Conservation (phyloP, 139 green algal species). For the Chlamydomonas schloesseri region DNA sequence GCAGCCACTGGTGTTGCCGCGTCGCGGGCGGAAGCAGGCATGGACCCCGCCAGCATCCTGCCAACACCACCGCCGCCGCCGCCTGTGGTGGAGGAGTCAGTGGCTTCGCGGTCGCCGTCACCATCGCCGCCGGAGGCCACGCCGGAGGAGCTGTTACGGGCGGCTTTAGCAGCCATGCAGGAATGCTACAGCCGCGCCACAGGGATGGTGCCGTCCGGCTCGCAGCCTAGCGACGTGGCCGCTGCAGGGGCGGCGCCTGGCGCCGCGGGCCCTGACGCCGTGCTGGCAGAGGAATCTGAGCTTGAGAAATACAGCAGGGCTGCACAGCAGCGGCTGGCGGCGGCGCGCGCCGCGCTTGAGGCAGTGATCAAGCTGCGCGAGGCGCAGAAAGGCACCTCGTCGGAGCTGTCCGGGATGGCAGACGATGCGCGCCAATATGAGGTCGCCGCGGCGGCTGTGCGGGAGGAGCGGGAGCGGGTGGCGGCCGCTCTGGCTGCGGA, state of each 20-base stretch:
- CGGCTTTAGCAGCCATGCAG: background rate
- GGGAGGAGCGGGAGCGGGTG: constrained; percentile 6
- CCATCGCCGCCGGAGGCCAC: too few species aligned
- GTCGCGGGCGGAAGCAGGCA: background rate
- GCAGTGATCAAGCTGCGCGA: background rate
- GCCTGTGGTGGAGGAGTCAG: background rate
- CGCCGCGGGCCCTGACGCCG: background rate
- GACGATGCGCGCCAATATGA: background rate
- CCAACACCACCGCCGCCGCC: background rate
- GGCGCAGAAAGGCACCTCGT: background rate
- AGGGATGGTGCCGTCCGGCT: background rate
- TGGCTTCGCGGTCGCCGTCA: too few species aligned
- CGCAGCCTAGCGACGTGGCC: background rate
- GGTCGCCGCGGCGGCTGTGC: background rate
- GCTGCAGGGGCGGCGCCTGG: background rate
- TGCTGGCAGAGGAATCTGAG: background rate
- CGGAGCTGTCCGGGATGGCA: background rate
- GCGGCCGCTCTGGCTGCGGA: background rate
- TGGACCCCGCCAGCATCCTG: background rate
- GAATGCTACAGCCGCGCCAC: background rate
- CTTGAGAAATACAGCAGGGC: background rate
- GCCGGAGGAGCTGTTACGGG: background rate
- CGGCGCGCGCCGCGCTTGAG: constrained; percentile 5
- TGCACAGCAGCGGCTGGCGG: background rate
- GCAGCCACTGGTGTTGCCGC: background rate